phyloP scores from a whole-genome alignment of 306 rosid genomes.

The Gleditsia sinensis region DNA sequence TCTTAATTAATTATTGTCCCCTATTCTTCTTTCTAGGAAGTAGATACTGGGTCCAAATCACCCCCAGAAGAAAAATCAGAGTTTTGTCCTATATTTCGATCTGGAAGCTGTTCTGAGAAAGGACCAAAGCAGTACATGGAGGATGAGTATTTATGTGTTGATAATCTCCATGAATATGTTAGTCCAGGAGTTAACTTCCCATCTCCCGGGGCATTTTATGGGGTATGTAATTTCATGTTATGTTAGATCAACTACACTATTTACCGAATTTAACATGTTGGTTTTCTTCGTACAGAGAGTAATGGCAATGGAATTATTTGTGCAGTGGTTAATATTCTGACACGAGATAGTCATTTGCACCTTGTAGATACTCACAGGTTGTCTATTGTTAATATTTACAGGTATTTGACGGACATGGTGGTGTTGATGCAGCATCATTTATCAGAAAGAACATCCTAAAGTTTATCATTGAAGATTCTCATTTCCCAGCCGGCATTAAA shows the following conservation, averaged over 20 bases:
- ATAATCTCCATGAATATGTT: constrained; percentile 43
- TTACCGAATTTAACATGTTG: background rate
- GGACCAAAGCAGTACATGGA: constrained; percentile 78
- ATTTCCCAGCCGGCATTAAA: constrained; percentile 45
- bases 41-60: constrained; percentile 44
- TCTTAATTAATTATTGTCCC: constrained; percentile 14
- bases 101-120: constrained; percentile 62
- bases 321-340: background rate
- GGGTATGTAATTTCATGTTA: constrained; percentile 49
- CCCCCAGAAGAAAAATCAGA: constrained; percentile 45
- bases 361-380: constrained; percentile 16
- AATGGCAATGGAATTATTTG: too few species aligned
- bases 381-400: constrained; percentile 25
- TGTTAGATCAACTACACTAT: background rate
- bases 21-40: constrained; percentile 42
- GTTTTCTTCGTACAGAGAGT: background rate
- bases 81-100: constrained; percentile 45
- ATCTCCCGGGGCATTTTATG: constrained; percentile 68
- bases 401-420: constrained; percentile 81
- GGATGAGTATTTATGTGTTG: constrained; percentile 58
- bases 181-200: constrained; percentile 33
- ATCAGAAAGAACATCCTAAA: constrained; percentile 52
- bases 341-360: constrained; percentile 5
- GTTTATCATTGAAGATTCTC: constrained; percentile 53
- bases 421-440: constrained; percentile 63